Base-by-base conservation (phyloP, 2,329 filamentous ascomycete genomes). In the Exophiala sp. region DNA sequence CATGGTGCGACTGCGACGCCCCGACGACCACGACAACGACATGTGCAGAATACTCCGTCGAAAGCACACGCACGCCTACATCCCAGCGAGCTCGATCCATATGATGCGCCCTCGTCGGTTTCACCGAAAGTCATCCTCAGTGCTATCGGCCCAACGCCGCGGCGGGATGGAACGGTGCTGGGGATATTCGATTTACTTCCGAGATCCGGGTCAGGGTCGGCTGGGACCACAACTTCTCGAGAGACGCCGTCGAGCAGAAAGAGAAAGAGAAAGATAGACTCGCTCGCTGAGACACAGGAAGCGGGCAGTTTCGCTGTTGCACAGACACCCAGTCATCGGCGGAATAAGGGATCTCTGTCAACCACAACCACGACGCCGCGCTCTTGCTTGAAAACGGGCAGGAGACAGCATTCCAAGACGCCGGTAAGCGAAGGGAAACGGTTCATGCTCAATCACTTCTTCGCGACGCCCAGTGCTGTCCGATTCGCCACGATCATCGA, bases 121-220 rank as follows among this genome's bases (percentile, higher is more conserved):
- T 63, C 64, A 11, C 64, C 66, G 11, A 62, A 65, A 7, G 37
- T 44, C 14, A 18, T 52, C 14, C 56, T 72, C 1, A 67, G 69
- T 38, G 55, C 65, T 7, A 71, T 75, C 43, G 73, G 72, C 2
- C 73, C 73, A 10, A 75, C 73, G 2, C 73, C 73, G 1, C 71
- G 74, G 50, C 68, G 72, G 30, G 70, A 75, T 59, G 73, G 73
- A 8, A 73, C 68, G 38, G 66, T 71, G 0, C 57, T 75, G 2
- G 73, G 73, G 0, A 62, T 75, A 2, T 75, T 75, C 44, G 73
- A 75, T 49, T 62, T 73, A 37, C 63, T 75, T 3, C 70, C 70
- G 3, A 65, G 67, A 16, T 69, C 70, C 0, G 67, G 66, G 16
- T 69, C 70, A 0, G 67, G 66, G 1, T 59, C 58, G 6, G 62